These are phyloP conservation scores for Elaphomyces granulatus DNA, from an alignment of 495 filamentous ascomycete species.

Conservation along the genomic window DNA sequence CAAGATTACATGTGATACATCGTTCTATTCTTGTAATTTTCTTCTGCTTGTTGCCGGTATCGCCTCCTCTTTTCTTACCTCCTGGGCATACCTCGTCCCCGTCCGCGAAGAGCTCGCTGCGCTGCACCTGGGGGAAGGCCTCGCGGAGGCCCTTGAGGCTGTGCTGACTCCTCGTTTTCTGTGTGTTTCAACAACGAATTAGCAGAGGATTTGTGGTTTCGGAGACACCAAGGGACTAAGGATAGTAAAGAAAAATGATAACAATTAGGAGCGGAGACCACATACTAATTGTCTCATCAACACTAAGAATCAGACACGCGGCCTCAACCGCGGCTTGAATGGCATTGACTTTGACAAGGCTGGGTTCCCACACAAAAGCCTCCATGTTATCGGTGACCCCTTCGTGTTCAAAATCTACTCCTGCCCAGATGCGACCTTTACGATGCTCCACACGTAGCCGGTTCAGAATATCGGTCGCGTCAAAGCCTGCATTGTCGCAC, in stretches of 20 bases:
- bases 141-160: slow-evolving; percentile 61
- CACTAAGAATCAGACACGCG: slow-evolving; percentile 82
- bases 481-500: slow-evolving; percentile 97
- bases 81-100: slow-evolving; percentile 85
- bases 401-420: slow-evolving; percentile 88
- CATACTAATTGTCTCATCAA: slow-evolving; percentile 90
- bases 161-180: slow-evolving; percentile 79
- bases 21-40: slow-evolving; percentile 7
- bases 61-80: slow-evolving; percentile 33
- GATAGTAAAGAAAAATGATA: neutral
- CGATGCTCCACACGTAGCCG: slow-evolving; percentile 86
- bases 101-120: slow-evolving; percentile 70
- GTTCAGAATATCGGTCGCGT: slow-evolving; percentile 95
- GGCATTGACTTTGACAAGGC: slow-evolving; percentile 91
- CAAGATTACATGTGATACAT: slow-evolving; percentile 2
- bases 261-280: slow-evolving; percentile 7
- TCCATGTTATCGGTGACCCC: slow-evolving; percentile 85
- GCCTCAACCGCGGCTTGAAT: slow-evolving; percentile 94
- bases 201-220: neutral
- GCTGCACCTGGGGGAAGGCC: slow-evolving; percentile 83
- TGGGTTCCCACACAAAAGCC: slow-evolving; percentile 93
- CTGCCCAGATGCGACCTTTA: slow-evolving; percentile 82
- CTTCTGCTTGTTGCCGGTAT: slow-evolving; percentile 8
- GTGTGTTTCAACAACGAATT: slow-evolving; percentile 8
- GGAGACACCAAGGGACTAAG: too few species aligned